A percentile compares a stretch with the other conserved stretches of the same genome.
These are phyloP conservation scores for Vigna reflexopilosa DNA, from an alignment of 306 rosid genomes.

Conservation along the genomic window DNA sequence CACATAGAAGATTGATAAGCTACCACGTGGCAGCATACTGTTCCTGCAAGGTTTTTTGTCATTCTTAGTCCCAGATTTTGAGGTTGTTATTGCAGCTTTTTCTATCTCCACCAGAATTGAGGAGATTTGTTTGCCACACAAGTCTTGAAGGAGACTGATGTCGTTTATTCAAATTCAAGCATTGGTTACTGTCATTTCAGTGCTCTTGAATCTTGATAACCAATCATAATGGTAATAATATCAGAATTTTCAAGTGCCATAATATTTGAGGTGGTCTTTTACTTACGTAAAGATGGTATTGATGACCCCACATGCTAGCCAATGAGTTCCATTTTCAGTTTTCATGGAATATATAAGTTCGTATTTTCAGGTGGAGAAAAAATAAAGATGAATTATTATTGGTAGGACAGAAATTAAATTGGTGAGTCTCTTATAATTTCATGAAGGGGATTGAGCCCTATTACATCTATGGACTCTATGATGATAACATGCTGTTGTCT, in stretches of 20 bases:
- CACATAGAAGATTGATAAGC: constrained; percentile 65
- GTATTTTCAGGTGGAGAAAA: constrained; percentile 29
- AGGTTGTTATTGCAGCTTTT: constrained; percentile 57
- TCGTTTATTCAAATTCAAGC: constrained; percentile 31
- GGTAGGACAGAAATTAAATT: constrained; percentile 15
- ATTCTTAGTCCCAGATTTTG: constrained; percentile 24
- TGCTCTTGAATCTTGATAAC: constrained; percentile 5
- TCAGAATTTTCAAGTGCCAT: background rate
- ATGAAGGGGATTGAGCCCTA: background rate
- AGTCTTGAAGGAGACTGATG: constrained; percentile 26
- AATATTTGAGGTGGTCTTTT: constrained; percentile 44
- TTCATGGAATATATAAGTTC: background rate
- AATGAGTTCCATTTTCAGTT: constrained; percentile 14
- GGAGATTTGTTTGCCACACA: constrained; percentile 56
- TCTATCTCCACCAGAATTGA: constrained; percentile 63
- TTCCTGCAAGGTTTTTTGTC: constrained; percentile 33
- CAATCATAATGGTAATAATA: constrained; percentile 8
- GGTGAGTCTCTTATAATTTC: background rate
- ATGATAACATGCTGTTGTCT: constrained; percentile 2
- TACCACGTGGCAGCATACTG: constrained; percentile 69
- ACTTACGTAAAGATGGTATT: background rate
- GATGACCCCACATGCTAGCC: constrained; percentile 4
- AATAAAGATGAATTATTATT: background rate
- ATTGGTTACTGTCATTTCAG: constrained; percentile 34
- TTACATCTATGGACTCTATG: background rate